Evolutionary conservation across 768 basidiomycete species (phyloP), one percentile per base, ranked within the genome.

Genomic region (Phylloporus arenicola): DNA sequence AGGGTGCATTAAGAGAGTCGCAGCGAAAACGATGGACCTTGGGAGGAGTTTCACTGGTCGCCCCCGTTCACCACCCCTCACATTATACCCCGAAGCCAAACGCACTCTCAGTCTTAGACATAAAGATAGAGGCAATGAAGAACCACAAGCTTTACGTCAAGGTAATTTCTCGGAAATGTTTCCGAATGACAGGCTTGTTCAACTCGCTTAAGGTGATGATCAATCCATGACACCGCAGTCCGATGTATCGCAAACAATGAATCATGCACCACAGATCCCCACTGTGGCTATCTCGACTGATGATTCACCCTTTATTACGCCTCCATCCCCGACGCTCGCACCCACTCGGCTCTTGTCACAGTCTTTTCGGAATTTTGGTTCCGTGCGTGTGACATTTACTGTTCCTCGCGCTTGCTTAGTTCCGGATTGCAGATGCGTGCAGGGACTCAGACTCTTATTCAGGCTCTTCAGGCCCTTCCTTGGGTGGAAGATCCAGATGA

Each of bases 391-490:
- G 16, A 14, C 44, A 41, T 29, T 30, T 49, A 33, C 39, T 31
- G 35, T 48, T 10, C n/a, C 14, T 24, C 7, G 35, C 10, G 11
- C 38, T 35, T 43, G 6, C 43, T 51, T 35, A 45, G 57, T 16
- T 34, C 43, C 51, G 51, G 51, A 52, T 41, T 55, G 33, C 62
- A 92, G 90, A 86, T 92, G 82, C 84, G 88, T 35, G 81, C 83
- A 22, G 90, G 90, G 14, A 92, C 90, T 3, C 91, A 92, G 64
- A 88, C 90, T 3, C 79, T 92, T 44, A 92, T 92, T 34, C 90
- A 92, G 69, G 90, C 88, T 4, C 74, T 92, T 13, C 90, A 92
- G 60, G 90, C 88, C 2, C 74, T 92, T 37, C 91, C 90, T 17
- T 88, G 84, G 85, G 75, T 78, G 30, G 81, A 83, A 35, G 78